Evolutionary conservation across 768 basidiomycete genomes (phyloP).

Genomic region (Termitomyces sp.): DNA sequence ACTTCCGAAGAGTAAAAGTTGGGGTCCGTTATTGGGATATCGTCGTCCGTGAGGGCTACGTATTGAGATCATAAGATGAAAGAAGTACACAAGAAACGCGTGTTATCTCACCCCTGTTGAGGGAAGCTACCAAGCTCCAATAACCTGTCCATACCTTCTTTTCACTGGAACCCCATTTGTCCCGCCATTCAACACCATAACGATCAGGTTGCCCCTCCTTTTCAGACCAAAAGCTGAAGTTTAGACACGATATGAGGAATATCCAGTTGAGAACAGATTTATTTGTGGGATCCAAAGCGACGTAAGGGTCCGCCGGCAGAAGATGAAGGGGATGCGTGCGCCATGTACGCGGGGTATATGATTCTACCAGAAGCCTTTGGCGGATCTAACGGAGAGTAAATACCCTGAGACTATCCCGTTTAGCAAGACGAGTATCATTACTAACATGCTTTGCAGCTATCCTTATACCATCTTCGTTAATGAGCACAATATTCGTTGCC

Average conservation of each 20-base stretch:
- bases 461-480: constrained; percentile 55
- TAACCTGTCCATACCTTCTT: constrained; percentile 70
- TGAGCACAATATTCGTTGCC: constrained; percentile 54
- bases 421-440: constrained; percentile 4
- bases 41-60: constrained; percentile 64
- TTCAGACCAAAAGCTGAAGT: constrained; percentile 89
- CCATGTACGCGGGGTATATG: constrained; percentile 80
- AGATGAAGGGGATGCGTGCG: constrained; percentile 72
- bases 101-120: constrained; percentile 60
- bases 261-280: constrained; percentile 73
- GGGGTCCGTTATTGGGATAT: constrained; percentile 75
- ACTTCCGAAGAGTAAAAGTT: constrained; percentile 67
- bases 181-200: constrained; percentile 76
- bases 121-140: constrained; percentile 78
- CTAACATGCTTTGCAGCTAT: constrained; percentile 63
- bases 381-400: constrained; percentile 44
- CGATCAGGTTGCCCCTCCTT: constrained; percentile 49
- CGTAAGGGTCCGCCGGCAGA: constrained; percentile 60
- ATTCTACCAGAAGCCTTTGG: constrained; percentile 47
- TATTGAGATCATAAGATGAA: constrained; percentile 1
- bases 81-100: not conserved
- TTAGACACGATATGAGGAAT: constrained; percentile 80
- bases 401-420: constrained; percentile 1
- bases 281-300: constrained; percentile 45
- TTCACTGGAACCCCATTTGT: constrained; percentile 53